Evolutionary conservation across 768 basidiomycete genomes (phyloP), one percentile per base, ranked within the genome.

Genomic region (Pleurotus citrinopileatus): DNA sequence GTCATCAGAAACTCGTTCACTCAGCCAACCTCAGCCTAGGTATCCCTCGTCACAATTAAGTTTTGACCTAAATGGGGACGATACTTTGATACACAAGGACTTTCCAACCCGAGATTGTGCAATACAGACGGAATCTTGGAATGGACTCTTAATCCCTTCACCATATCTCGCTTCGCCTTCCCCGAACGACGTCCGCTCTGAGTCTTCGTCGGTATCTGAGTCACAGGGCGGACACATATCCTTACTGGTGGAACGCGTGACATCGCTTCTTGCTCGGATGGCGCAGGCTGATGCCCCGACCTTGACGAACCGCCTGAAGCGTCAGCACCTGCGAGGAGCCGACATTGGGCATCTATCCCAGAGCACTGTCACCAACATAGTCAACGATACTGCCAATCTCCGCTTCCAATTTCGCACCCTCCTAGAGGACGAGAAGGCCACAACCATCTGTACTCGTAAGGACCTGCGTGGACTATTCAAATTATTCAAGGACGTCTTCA

Each of bases 261-360:
- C 74, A 22, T 73, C 77, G 23, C 71, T 98, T 2, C 61, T 77
- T 40, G 73, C 65, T 57, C 73, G 75, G 26, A 76, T 94, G 55
- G 73, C 77, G 23, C 81, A 89, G 57, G 87, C 94, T 1, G 95
- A 98, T 60, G 87, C 95, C 1, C 76, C 87, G 19, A 94, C 92
- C 1, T 75, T 98, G 37, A 92, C 91, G 27, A 90, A 89, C 58
- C 86, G 97, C 23, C 74, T 98, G 23, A 95, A 92, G 69, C 87
- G 94, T 53, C 95, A 98, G 60, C 84, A 94, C 61, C 77, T 98
- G 17, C 81, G 81, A 55, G 88, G 87, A 20, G 89, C 92, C 7
- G 94, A 97, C 60, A 80, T 98, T 26, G 81, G 84, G 26, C 89
- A 97, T 65, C 77, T 98, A 15, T 95, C 94, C 0, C 84, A 87